phyloP scores from a whole-genome alignment of 768 basidiomycete genomes.

The Tylopilus plumbeoviolaceoides region DNA sequence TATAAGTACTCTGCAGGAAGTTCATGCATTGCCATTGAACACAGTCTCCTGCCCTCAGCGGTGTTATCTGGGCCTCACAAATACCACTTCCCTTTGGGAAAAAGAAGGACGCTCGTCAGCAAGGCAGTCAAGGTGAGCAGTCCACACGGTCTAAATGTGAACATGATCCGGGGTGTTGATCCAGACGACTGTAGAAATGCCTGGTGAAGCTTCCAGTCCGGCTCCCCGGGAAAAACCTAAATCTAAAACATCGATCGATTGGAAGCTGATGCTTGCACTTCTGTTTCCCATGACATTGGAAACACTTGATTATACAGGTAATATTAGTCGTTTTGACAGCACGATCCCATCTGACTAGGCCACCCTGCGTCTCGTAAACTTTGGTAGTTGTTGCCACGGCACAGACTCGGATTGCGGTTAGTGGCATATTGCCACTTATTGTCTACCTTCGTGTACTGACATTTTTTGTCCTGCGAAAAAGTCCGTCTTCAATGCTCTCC shows the following conservation, averaged over 20 bases:
- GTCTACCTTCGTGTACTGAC: background rate
- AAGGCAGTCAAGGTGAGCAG: constrained; percentile 5
- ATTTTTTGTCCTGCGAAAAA: background rate
- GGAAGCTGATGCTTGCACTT: constrained; percentile 33
- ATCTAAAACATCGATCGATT: constrained; percentile 20
- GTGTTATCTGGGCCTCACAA: no score
- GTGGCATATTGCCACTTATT: background rate
- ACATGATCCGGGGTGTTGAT: background rate
- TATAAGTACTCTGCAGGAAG: no score
- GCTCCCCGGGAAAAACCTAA: background rate
- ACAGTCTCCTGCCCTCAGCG: no score
- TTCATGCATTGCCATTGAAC: no score
- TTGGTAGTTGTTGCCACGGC: background rate
- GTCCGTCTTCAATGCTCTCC: constrained; percentile 29
- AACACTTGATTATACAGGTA: constrained; percentile 30
- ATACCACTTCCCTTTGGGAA: constrained; percentile 8
- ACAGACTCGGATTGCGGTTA: no score
- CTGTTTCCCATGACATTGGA: constrained; percentile 42
- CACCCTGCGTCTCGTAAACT: background rate
- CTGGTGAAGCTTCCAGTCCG: background rate
- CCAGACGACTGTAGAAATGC: background rate
- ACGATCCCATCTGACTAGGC: background rate
- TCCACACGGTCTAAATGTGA: background rate
- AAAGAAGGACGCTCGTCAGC: background rate
- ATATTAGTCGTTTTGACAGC: background rate